Evolutionary conservation across 2,329 filamentous ascomycete species (phyloP).

Genomic region (Dactylellina cionopaga): DNA sequence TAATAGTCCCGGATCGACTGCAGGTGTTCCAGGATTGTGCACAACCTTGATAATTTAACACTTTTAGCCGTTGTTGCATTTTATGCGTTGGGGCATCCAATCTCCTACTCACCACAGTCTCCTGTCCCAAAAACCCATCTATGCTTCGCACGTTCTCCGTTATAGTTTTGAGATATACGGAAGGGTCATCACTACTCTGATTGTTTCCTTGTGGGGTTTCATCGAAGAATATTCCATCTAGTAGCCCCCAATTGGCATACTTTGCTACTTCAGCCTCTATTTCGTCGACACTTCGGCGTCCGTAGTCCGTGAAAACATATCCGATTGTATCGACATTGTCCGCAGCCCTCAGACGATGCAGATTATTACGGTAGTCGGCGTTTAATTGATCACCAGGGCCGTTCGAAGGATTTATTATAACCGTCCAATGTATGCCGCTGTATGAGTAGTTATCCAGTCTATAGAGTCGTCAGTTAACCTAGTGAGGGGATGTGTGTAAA

Average conservation of each 20-base stretch:
- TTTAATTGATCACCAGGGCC: conserved; percentile 9
- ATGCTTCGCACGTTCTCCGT: conserved; percentile 10
- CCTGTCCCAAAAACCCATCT: not conserved
- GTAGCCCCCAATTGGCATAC: conserved; percentile 9
- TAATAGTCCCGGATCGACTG: not conserved
- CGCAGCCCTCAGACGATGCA: conserved; percentile 9
- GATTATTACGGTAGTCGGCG: conserved; percentile 5
- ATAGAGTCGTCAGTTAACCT: not conserved
- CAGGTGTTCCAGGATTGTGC: conserved; percentile 23
- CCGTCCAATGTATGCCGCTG: conserved; percentile 24
- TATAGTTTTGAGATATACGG: conserved; percentile 6
- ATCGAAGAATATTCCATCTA: conserved; percentile 30
- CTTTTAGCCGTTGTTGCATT: conserved; percentile 3
- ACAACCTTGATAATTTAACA: conserved; percentile 3
- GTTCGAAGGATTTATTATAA: conserved; percentile 31
- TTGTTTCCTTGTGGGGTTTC: conserved; percentile 28
- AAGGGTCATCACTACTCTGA: not conserved
- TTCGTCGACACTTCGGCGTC: conserved; percentile 16
- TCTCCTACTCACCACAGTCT: conserved; percentile 3
- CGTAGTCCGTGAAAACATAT: conserved; percentile 30
- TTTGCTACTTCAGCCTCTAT: conserved; percentile 17
- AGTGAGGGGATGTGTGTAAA: not conserved
- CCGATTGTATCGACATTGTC: conserved; percentile 15
- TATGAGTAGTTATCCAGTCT: conserved; percentile 29
- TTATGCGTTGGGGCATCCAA: not conserved